A percentile compares a stretch with the other conserved stretches of the same genome.
Conservation (phyloP, 306 rosid genomes). For the Rosa chinensis region DNA sequence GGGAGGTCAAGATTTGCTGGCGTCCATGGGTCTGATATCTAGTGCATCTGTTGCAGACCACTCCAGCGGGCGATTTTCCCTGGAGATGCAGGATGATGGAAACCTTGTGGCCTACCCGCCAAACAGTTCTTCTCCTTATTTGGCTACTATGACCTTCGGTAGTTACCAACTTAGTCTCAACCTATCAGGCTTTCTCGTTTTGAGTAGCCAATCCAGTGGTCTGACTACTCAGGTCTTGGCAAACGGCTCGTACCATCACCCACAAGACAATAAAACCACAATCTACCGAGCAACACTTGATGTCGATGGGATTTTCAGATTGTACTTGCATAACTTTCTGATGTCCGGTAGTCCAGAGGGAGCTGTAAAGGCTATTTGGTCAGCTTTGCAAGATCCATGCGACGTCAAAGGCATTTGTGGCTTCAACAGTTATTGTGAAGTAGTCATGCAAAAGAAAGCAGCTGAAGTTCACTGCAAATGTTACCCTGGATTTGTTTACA, state of each 20-base stretch:
- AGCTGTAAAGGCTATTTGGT: not conserved
- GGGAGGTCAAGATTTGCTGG: slow-evolving; percentile 17
- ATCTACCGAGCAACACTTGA: slow-evolving; percentile 20
- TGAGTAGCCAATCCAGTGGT: too few species aligned
- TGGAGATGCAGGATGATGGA: slow-evolving; percentile 20
- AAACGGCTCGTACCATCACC: not conserved
- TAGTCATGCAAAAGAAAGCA: not conserved
- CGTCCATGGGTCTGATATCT: not conserved
- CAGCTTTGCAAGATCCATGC: not conserved
- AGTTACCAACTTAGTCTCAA: not conserved
- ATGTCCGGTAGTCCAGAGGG: not conserved
- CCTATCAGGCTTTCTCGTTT: not conserved
- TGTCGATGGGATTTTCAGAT: slow-evolving; percentile 10
- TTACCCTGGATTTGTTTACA: slow-evolving; percentile 16
- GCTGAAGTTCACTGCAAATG: not conserved
- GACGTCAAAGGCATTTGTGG: slow-evolving; percentile 14
- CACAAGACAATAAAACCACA: not conserved
- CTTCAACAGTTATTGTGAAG: slow-evolving; percentile 17
- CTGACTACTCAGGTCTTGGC: not conserved
- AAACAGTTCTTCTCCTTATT: not conserved
- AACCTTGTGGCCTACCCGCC: slow-evolving; percentile 16
- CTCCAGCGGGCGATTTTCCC: slow-evolving; percentile 14
- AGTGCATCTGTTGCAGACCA: not conserved
- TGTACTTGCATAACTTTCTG: slow-evolving; percentile 2
- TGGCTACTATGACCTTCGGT: not conserved